Evolutionary conservation across 805 yeast genomes (phyloP).

Genomic region (Saturnispora hagleri): DNA sequence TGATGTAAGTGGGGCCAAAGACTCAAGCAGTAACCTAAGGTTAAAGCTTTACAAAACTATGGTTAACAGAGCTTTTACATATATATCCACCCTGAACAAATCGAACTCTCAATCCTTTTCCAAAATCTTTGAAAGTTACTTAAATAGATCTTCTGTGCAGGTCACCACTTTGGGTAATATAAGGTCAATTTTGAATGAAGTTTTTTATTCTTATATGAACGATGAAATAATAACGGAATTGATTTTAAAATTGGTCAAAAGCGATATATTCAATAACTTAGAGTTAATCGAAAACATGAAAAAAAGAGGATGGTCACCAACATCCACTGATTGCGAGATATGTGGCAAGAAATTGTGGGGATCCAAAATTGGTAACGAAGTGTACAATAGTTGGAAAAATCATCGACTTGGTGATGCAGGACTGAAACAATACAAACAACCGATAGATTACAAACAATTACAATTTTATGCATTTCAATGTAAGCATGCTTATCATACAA

Average conservation of each 20-base stretch:
- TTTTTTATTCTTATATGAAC: slow-evolving; percentile 53
- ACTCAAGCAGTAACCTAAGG: slow-evolving; percentile 4
- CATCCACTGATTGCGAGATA: slow-evolving; percentile 52
- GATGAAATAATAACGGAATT: slow-evolving; percentile 49
- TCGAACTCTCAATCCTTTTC: slow-evolving; percentile 35
- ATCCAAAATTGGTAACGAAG: slow-evolving; percentile 38
- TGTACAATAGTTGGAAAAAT: slow-evolving; percentile 52
- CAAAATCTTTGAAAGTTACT: slow-evolving; percentile 44
- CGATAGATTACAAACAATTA: slow-evolving; percentile 9
- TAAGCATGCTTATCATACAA: slow-evolving; percentile 54
- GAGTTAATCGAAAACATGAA: slow-evolving; percentile 33
- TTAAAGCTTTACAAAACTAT: slow-evolving; percentile 31
- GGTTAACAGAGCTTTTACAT: slow-evolving; percentile 35
- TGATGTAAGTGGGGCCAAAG: slow-evolving; percentile 17
- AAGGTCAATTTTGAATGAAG: slow-evolving; percentile 49
- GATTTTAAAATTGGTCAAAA: slow-evolving; percentile 46
- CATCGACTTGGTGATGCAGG: slow-evolving; percentile 14
- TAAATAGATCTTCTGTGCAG: slow-evolving; percentile 39
- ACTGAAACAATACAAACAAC: slow-evolving; percentile 6
- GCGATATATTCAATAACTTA: slow-evolving; percentile 43
- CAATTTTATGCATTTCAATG: slow-evolving; percentile 52
- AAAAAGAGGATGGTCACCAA: slow-evolving; percentile 54
- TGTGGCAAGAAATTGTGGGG: slow-evolving; percentile 78
- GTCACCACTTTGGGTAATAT: slow-evolving; percentile 52
- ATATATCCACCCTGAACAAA: slow-evolving; percentile 27